Evolutionary conservation across 345 rosid species (phyloP).

Genomic region (Arabidopsis thaliana): TAIR10.1 NC_003074.8:1456501-1457000

Average conservation of each 20-base stretch:
- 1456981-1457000: conserved; percentile 42
- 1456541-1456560: conserved; percentile 64
- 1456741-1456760: too few relatives aligned
- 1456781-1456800: too few relatives aligned
- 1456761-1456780: too few relatives aligned
- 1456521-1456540: conserved; percentile 47
- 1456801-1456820: too few relatives aligned
- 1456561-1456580: conserved; percentile 58
- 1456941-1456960: conserved; percentile 32
- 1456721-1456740: too few relatives aligned
- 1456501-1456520: neutral
- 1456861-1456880: conserved; percentile 13
- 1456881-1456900: conserved; percentile 54
- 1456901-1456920: conserved; percentile 53
- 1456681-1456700: neutral
- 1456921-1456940: conserved; percentile 51
- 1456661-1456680: neutral
- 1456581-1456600: conserved; percentile 65
- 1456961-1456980: conserved; percentile 26
- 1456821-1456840: too few relatives aligned
- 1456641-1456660: too few relatives aligned
- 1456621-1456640: neutral
- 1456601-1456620: neutral
- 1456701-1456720: too few relatives aligned
- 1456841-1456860: too few relatives aligned